phyloP scores from a whole-genome alignment of 176 grass and related monocot species.

The Eleusine indica region DNA sequence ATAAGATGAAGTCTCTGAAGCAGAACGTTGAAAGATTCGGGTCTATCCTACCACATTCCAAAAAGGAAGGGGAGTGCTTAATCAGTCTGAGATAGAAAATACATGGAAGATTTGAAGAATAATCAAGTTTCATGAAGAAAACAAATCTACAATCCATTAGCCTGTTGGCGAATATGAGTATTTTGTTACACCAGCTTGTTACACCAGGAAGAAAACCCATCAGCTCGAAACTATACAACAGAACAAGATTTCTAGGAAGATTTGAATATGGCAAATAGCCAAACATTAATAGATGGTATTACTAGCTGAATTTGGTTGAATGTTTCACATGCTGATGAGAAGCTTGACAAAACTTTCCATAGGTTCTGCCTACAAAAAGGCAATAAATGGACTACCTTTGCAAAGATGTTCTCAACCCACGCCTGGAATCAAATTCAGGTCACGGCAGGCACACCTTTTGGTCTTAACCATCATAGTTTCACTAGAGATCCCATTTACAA shows the following conservation, averaged over 20 bases:
- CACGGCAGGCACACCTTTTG: background rate
- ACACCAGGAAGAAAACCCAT: background rate
- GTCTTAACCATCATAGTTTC: no score
- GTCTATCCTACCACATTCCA: slow-evolving; percentile 60
- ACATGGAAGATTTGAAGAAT: slow-evolving; percentile 16
- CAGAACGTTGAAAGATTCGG: slow-evolving; percentile 76
- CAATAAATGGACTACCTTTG: background rate
- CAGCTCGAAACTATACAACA: background rate
- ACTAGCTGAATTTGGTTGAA: slow-evolving; percentile 17
- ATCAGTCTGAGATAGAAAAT: slow-evolving; percentile 31
- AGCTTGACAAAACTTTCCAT: background rate
- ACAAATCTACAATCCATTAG: background rate
- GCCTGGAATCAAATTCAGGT: background rate
- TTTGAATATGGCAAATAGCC: background rate
- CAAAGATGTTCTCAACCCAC: slow-evolving; percentile 6
- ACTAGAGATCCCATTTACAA: background rate
- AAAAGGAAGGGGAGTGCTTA: slow-evolving; percentile 33
- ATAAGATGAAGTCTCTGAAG: slow-evolving; percentile 68
- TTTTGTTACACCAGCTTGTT: background rate
- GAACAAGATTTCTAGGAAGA: background rate
- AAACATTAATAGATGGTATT: background rate
- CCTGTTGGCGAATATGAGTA: background rate
- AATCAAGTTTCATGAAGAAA: background rate
- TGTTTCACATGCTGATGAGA: background rate
- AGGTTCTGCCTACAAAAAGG: slow-evolving; percentile 4